Evolutionary conservation across 768 basidiomycete species (phyloP), one percentile per base, ranked within the genome.

Genomic region (Glaciozyma antarctica): DNA sequence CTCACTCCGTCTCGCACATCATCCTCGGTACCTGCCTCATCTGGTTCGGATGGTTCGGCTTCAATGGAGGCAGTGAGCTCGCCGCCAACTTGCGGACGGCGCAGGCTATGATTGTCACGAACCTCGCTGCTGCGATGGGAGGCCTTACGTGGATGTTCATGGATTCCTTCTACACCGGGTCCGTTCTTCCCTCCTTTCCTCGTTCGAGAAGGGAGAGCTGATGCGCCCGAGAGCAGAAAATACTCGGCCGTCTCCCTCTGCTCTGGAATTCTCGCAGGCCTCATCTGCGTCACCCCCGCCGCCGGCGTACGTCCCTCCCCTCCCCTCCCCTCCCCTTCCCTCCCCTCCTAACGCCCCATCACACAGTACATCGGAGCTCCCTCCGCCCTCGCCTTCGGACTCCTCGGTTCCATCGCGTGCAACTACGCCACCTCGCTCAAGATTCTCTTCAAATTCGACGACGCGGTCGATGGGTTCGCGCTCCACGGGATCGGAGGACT

Each of bases 221-320:
- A 41, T 12, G 12, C 13, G 8, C 38, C 13, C 13, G 5, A 5
- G 38, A 41, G 8, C 38, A 41, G 66, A 48, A 88, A 88, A 76
- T 90, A 83, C 81, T 88, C 83, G 41, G 90, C 90, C 82, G 89
- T 94, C 70, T 89, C 90, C 38, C 87, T 95, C 76, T 94, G 92
- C 77, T 89, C 84, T 1, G 91, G 91, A 28, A 88, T 89, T 24
- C 88, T 94, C 67, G 86, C 89, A 28, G 90, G 89, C 52, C 81
- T 90, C 56, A 63, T 73, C 24, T 19, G 43, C 9, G 62, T 67
- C 61, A 63, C 67, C 2, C 91, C 92, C 15, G 86, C 88, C 15
- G 86, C 87, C 17, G 91, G 92, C 43, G 26, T 58, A 15, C n/a
- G 49, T 16, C 5, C 17, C 15, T 5, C 17, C 45, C 16, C 16